Evolutionary conservation across 768 basidiomycete genomes (phyloP).

Genomic region (Termitomyces sp.): DNA sequence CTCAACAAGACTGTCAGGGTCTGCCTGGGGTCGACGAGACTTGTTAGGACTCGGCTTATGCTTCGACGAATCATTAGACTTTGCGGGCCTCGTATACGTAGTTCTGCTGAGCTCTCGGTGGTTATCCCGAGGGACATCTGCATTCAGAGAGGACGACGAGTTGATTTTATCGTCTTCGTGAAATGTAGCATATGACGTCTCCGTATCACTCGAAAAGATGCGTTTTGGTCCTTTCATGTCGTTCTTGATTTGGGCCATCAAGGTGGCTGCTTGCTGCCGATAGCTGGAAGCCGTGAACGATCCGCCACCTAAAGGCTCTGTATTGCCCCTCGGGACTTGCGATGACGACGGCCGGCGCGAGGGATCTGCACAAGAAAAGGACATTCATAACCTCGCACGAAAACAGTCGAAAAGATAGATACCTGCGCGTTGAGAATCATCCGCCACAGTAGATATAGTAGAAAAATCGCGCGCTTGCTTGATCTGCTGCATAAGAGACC

Average conservation of each 20-base stretch:
- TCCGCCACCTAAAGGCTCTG: conserved; percentile 23
- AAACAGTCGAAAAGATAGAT: not conserved
- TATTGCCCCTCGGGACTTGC: conserved; percentile 23
- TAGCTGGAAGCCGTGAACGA: conserved; percentile 62
- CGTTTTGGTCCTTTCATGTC: conserved; percentile 75
- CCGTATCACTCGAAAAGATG: conserved; percentile 63
- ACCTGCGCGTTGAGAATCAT: conserved; percentile 16
- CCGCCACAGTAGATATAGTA: conserved; percentile 56
- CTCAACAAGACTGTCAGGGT: conserved; percentile 32
- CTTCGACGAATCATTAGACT: conserved; percentile 13
- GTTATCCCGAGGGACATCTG: not conserved
- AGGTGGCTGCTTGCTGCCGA: conserved; percentile 66
- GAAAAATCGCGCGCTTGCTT: conserved; percentile 74
- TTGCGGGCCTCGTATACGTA: conserved; percentile 7
- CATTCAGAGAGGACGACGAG: conserved; percentile 14
- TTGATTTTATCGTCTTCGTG: conserved; percentile 26
- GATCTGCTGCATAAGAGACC: conserved; percentile 74
- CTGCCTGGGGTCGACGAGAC: conserved; percentile 28
- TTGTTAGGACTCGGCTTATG: conserved; percentile 37
- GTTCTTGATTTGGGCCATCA: conserved; percentile 83
- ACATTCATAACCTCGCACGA: not conserved
- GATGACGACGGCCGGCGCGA: conserved; percentile 27
- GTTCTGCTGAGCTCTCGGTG: conserved; percentile 11
- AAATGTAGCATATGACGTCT: conserved; percentile 37
- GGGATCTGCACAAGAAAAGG: conserved; percentile 7